Evolutionary conservation across 495 filamentous ascomycete genomes (phyloP).

Genomic region (Chaetomium fimeti): DNA sequence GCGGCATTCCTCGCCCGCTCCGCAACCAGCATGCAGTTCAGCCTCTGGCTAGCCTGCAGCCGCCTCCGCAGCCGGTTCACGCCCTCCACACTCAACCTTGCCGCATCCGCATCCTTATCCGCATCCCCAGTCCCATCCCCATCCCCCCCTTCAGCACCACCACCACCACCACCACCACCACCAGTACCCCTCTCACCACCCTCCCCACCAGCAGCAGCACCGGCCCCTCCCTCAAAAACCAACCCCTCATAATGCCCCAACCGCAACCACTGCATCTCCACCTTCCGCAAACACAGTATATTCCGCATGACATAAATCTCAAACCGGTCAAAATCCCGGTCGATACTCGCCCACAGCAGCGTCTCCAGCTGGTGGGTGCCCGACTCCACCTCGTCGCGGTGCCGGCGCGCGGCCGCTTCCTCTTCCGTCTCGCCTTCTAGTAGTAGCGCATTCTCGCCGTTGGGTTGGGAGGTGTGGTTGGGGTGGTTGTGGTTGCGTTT

Average conservation of each 20-base stretch:
- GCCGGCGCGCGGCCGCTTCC: constrained; percentile 42
- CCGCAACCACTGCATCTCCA: constrained; percentile 71
- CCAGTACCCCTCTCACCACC: not conserved
- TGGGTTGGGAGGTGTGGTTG: not conserved
- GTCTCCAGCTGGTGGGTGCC: constrained; percentile 93
- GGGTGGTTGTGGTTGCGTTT: constrained; percentile 35
- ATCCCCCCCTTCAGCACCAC: not conserved
- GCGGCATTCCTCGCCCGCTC: constrained; percentile 75
- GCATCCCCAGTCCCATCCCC: constrained; percentile 6
- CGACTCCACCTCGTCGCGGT: constrained; percentile 78
- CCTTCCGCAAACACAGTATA: constrained; percentile 70
- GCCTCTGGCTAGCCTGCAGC: constrained; percentile 74
- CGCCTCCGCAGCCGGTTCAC: constrained; percentile 69
- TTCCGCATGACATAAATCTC: constrained; percentile 90
- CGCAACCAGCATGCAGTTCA: constrained; percentile 69
- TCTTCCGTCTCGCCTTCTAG: constrained; percentile 25
- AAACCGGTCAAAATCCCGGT: constrained; percentile 96
- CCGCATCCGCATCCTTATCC: constrained; percentile 20
- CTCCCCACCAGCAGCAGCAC: not conserved
- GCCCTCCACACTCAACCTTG: constrained; percentile 8
- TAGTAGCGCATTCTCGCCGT: not conserved
- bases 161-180: not conserved
- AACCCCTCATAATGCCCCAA: constrained; percentile 78
- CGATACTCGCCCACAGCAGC: constrained; percentile 86
- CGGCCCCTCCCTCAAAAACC: constrained; percentile 26